Percentiles rank a stretch among this genome's conserved stretches.
phyloP scores from a whole-genome alignment of 768 basidiomycete species.

The Suillus tomentosus region DNA sequence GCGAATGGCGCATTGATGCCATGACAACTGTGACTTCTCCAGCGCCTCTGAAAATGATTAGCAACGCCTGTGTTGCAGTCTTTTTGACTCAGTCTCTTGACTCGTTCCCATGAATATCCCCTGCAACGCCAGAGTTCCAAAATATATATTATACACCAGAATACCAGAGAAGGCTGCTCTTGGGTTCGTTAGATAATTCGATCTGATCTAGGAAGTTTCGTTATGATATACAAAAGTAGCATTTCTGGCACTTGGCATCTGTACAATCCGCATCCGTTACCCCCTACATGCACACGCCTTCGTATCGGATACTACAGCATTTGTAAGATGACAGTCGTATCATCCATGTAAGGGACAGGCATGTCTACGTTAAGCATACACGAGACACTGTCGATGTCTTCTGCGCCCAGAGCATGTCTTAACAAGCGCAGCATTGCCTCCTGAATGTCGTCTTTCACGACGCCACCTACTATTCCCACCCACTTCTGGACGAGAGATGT shows the following conservation, averaged over 20 bases:
- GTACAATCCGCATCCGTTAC: conserved; percentile 5
- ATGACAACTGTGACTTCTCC: no score
- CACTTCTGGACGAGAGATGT: conserved; percentile 33
- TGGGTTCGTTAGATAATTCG: no score
- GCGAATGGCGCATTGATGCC: no score
- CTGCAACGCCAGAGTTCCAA: no score
- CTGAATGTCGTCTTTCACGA: conserved; percentile 12
- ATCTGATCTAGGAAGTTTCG: no score
- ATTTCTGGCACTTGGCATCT: conserved; percentile 6
- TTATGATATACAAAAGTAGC: neutral
- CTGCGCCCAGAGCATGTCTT: conserved; percentile 47
- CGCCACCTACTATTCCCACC: conserved; percentile 34
- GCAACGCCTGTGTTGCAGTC: no score
- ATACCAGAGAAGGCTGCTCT: no score
- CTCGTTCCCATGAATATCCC: no score
- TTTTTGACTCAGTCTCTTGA: no score
- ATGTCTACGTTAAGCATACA: conserved; percentile 51
- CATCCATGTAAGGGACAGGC: conserved; percentile 43
- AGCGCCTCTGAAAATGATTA: no score
- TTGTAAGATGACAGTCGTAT: conserved; percentile 50
- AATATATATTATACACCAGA: no score
- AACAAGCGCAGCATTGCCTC: conserved; percentile 39
- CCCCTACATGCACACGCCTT: conserved; percentile 1
- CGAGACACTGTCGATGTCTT: conserved; percentile 44
- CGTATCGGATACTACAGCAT: conserved; percentile 12